Evolutionary conservation across 495 filamentous ascomycete genomes (phyloP).

Genomic region (Lasiosphaeria miniovina): DNA sequence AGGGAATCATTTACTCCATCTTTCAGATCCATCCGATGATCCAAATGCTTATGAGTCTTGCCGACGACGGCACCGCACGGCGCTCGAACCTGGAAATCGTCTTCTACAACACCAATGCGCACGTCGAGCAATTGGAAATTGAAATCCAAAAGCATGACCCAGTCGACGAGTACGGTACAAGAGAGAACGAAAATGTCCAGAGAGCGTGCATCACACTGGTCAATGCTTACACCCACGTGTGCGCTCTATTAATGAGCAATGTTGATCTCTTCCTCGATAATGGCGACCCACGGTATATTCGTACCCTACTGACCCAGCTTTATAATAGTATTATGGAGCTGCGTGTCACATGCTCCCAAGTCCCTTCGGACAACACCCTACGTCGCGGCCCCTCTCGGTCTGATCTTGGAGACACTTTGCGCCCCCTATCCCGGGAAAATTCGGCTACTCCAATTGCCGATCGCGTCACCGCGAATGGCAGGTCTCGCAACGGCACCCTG

Average conservation of each 20-base stretch:
- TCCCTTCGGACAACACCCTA: constrained; percentile 12
- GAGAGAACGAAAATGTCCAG: constrained; percentile 65
- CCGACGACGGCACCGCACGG: constrained; percentile 63
- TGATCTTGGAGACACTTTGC: constrained; percentile 40
- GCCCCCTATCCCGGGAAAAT: constrained; percentile 45
- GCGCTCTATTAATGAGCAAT: constrained; percentile 64
- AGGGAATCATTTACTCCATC: constrained; percentile 83
- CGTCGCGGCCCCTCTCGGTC: constrained; percentile 24
- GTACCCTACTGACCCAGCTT: constrained; percentile 74
- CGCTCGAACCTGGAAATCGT: constrained; percentile 73
- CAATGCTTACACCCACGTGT: constrained; percentile 71
- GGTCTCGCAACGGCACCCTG: constrained; percentile 61
- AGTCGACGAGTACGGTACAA: constrained; percentile 50
- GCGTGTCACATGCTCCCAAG: constrained; percentile 44
- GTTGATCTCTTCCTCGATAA: constrained; percentile 68
- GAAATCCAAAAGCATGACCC: constrained; percentile 65
- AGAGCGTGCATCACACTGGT: constrained; percentile 68
- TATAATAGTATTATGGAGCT: constrained; percentile 80
- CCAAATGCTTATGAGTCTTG: constrained; percentile 66
- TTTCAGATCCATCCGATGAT: constrained; percentile 77
- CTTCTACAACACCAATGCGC: constrained; percentile 71
- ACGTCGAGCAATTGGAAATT: constrained; percentile 71
- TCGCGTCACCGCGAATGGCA: constrained; percentile 42
- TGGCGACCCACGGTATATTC: constrained; percentile 73
- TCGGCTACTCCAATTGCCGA: constrained; percentile 63